Evolutionary conservation across 257 asterid genomes (phyloP).

Genomic region (Solanum sitiens): DNA sequence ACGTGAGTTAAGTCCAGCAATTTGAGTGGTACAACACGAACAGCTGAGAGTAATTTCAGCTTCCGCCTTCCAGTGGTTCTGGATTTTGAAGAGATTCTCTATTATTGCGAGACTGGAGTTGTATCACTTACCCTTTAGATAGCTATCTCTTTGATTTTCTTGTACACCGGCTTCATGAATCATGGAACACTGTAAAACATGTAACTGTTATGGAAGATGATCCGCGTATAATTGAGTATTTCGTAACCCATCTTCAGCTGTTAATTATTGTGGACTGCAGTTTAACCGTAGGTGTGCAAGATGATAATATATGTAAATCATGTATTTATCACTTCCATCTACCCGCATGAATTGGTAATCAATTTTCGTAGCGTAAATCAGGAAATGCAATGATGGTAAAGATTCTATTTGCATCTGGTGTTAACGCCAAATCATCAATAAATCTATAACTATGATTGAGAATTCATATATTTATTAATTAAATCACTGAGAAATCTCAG

Average conservation of each 20-base stretch:
- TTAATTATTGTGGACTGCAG: background rate
- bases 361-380: background rate
- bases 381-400: background rate
- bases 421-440: background rate
- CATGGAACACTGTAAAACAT: background rate
- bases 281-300: background rate
- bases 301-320: background rate
- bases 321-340: background rate
- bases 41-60: background rate
- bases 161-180: background rate
- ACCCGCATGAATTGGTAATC: background rate
- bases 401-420: background rate
- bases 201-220: background rate
- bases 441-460: background rate
- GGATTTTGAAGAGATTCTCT: background rate
- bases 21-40: slow-evolving; percentile 14
- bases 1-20: slow-evolving; percentile 53
- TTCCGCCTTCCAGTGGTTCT: background rate
- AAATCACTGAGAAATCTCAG: background rate
- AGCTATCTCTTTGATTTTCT: background rate
- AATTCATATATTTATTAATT: background rate
- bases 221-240: background rate
- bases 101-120: background rate
- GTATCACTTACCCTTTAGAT: background rate
- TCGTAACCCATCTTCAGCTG: background rate